Conservation (phyloP, 2,329 filamentous ascomycete species). For the Pseudopyricularia javanii region DNA sequence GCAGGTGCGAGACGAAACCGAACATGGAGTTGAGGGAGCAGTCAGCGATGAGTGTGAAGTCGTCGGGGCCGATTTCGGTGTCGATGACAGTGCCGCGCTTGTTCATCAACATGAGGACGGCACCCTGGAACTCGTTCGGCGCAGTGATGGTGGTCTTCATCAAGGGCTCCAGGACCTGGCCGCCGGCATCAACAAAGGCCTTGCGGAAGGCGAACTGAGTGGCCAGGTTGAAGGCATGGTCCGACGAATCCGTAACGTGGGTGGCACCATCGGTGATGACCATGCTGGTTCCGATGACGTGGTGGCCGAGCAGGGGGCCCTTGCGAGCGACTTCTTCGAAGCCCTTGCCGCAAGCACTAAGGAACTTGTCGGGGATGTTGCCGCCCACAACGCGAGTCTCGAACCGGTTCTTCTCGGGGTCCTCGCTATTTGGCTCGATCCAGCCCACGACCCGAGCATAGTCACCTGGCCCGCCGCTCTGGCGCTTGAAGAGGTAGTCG, state of each 20-base stretch:
- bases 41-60: conserved; percentile 86
- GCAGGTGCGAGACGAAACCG: conserved; percentile 81
- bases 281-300: conserved; percentile 81
- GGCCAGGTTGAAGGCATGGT: conserved; percentile 89
- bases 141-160: conserved; percentile 98
- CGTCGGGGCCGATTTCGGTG: conserved; percentile 84
- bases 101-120: conserved; percentile 87
- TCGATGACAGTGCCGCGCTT: conserved; percentile 94
- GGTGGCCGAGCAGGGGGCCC: conserved; percentile 85
- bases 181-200: conserved; percentile 69
- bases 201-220: conserved; percentile 96
- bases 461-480: conserved; percentile 90
- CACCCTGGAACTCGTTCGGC: conserved; percentile 94
- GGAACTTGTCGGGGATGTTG: conserved; percentile 87
- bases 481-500: conserved; percentile 89
- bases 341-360: conserved; percentile 89
- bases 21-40: conserved; percentile 97
- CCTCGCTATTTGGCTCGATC: conserved; percentile 69
- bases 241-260: conserved; percentile 94
- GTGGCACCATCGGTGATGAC: conserved; percentile 92
- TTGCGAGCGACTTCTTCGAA: conserved; percentile 74
- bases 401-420: conserved; percentile 63
- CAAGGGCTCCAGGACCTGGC: conserved; percentile 81
- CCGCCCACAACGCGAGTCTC: conserved; percentile 81
- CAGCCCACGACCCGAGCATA: conserved; percentile 86